A percentile compares a stretch with the other conserved stretches of the same genome.
phyloP scores from a whole-genome alignment of 768 basidiomycete genomes.

The Paxillus rubicundulus region DNA sequence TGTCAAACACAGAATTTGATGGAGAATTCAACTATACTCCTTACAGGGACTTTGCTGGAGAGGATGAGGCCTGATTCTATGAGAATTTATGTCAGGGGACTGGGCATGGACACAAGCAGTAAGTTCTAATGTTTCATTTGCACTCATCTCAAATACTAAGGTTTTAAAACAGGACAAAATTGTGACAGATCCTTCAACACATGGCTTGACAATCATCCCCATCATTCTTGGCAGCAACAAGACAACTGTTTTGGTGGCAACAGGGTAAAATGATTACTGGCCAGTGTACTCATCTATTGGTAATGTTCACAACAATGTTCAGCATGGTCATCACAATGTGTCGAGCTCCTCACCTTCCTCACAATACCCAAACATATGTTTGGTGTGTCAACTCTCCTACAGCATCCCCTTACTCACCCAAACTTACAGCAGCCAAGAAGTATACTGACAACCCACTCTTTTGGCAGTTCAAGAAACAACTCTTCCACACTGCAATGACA shows the following conservation, averaged over 20 bases:
- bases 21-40: constrained; percentile 19
- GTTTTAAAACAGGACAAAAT: constrained; percentile 23
- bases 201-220: constrained; percentile 18
- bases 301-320: constrained; percentile 14
- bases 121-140: background rate
- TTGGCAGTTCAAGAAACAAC: constrained; percentile 29
- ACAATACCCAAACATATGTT: constrained; percentile 28
- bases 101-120: constrained; percentile 12
- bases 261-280: constrained; percentile 16
- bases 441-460: constrained; percentile 10
- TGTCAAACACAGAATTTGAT: constrained; percentile 23
- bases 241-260: constrained; percentile 15
- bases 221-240: constrained; percentile 19
- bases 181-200: constrained; percentile 7
- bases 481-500: constrained; percentile 32
- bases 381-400: background rate
- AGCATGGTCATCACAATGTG: constrained; percentile 5
- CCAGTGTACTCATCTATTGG: constrained; percentile 17
- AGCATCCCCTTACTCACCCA: background rate
- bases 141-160: background rate
- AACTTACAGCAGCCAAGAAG: constrained; percentile 8
- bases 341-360: constrained; percentile 23
- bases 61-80: background rate
- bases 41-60: constrained; percentile 6
- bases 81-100: constrained; percentile 8